Evolutionary conservation across 768 basidiomycete genomes (phyloP).

Genomic region (Psilocybe sp.): DNA sequence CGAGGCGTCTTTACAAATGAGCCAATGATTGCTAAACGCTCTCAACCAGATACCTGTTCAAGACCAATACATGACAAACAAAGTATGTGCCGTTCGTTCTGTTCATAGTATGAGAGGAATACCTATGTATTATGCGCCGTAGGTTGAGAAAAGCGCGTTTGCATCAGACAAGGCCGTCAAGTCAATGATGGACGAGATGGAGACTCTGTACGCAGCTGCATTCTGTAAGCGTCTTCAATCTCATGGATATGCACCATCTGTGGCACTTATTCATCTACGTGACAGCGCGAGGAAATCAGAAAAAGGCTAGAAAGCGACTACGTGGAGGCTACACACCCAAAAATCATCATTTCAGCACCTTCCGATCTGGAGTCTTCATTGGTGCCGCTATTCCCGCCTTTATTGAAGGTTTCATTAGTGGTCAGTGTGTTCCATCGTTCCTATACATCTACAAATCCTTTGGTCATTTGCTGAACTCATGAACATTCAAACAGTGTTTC

Average conservation of each 20-base stretch:
- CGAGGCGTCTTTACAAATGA: not conserved
- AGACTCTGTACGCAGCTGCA: slow-evolving; percentile 68
- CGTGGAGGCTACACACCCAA: slow-evolving; percentile 49
- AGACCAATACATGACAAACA: slow-evolving; percentile 78
- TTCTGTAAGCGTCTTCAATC: slow-evolving; percentile 58
- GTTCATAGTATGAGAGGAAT: not conserved
- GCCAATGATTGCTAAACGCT: not conserved
- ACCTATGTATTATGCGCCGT: not conserved
- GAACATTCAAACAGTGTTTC: slow-evolving; percentile 9
- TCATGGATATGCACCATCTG: not conserved
- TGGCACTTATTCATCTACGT: not conserved
- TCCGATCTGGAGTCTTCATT: slow-evolving; percentile 69
- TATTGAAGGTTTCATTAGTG: slow-evolving; percentile 57
- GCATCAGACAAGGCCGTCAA: slow-evolving; percentile 59
- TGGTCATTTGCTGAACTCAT: not conserved
- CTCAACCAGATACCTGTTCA: slow-evolving; percentile 63
- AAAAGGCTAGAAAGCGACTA: slow-evolving; percentile 68
- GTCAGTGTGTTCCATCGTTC: slow-evolving; percentile 33
- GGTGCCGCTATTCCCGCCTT: slow-evolving; percentile 74
- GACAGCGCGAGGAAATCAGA: slow-evolving; percentile 66
- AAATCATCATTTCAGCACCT: slow-evolving; percentile 69
- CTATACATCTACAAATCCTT: not conserved
- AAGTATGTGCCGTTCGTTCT: slow-evolving; percentile 36
- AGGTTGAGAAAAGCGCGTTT: slow-evolving; percentile 72
- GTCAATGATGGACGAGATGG: slow-evolving; percentile 70